A percentile compares a stretch with the other conserved stretches of the same genome.
Conservation (phyloP, 257 asterid species). For the Primulina tabacum region DNA sequence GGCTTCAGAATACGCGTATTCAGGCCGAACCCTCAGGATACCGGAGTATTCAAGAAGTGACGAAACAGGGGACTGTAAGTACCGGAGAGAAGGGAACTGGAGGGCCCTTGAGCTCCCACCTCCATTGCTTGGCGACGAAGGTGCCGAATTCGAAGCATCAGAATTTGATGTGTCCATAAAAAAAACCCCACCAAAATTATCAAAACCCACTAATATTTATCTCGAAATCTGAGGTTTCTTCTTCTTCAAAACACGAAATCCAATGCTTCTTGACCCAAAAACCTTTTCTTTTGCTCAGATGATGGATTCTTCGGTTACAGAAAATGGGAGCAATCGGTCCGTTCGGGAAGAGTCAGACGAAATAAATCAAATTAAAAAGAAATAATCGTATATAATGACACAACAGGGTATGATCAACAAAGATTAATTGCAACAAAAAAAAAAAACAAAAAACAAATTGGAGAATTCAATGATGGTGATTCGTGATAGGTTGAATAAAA, state of each 20-base stretch:
- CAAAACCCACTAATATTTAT: constrained; percentile 13
- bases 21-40: constrained; percentile 51
- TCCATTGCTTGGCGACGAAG: constrained; percentile 39
- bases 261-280: background rate
- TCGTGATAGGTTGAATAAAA: too few species aligned
- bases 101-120: constrained; percentile 31
- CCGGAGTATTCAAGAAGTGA: constrained; percentile 73
- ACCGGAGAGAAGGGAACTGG: constrained; percentile 49
- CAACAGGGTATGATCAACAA: background rate
- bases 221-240: constrained; percentile 23
- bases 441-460: background rate
- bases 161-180: constrained; percentile 54
- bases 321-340: background rate
- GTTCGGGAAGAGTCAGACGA: background rate
- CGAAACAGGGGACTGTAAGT: constrained; percentile 48
- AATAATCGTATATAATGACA: background rate
- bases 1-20: constrained; percentile 46
- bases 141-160: constrained; percentile 36
- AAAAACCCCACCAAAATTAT: background rate
- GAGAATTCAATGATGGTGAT: background rate
- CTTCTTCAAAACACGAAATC: background rate
- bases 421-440: background rate
- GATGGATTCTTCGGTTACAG: constrained; percentile 1
- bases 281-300: constrained; percentile 17
- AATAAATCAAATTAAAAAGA: too few species aligned